phyloP scores from a whole-genome alignment of 139 green algal genomes.

The Chlamydomonas sphaeroides region DNA sequence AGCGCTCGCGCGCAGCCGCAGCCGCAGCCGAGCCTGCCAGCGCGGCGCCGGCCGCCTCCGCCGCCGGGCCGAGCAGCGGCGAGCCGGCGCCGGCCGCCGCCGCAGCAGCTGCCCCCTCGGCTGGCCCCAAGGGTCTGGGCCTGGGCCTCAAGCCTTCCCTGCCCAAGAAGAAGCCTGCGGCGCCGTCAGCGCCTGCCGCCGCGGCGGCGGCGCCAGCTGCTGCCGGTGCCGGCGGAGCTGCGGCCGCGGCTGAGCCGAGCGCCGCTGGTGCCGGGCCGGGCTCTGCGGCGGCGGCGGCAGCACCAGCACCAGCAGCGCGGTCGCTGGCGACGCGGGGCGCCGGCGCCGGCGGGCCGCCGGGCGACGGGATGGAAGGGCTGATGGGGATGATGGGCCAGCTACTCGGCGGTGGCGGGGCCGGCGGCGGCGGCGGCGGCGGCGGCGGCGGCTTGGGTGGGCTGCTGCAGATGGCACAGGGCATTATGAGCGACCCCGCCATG shows the following conservation, averaged over 20 bases:
- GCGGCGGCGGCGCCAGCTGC: background rate
- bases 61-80: background rate
- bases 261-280: background rate
- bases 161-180: constrained; percentile 53
- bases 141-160: constrained; percentile 37
- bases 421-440: constrained; percentile 12
- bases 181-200: background rate
- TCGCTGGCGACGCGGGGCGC: background rate
- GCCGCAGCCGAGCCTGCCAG: background rate
- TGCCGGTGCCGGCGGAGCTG: background rate
- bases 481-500: constrained; percentile 58
- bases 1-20: background rate
- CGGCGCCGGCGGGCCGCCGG: background rate
- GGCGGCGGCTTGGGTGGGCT: constrained; percentile 52
- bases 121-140: constrained; percentile 33
- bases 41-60: background rate
- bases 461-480: constrained; percentile 54
- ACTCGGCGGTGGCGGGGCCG: constrained; percentile 2
- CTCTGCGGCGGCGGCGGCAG: background rate
- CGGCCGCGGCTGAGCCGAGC: background rate
- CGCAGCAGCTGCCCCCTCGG: background rate
- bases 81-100: background rate
- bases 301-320: background rate
- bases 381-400: constrained; percentile 55
- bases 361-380: constrained; percentile 30